Base-by-base conservation (phyloP, 495 filamentous ascomycete genomes). In the Penicillium longicatenatum region DNA sequence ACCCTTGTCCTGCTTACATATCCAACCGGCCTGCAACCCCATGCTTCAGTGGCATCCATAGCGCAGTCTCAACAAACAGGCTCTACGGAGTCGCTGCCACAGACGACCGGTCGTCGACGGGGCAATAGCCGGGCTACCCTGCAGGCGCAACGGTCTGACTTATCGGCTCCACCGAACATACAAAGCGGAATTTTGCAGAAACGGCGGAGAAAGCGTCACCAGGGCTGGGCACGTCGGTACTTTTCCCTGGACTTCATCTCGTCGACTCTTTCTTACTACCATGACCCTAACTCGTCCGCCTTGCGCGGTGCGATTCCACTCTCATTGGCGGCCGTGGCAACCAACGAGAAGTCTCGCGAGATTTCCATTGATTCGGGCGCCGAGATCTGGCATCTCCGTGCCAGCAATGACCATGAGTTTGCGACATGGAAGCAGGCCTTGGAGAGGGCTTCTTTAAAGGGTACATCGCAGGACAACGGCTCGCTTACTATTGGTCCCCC, bases 351-450 rank as follows among this genome's bases (percentile, higher is more conserved):
- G 64, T 82, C 88, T 43, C 83, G 92, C 49, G 92, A 98, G 75
- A 97, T 98, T 26, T 96, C 90, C 14, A 92, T 98, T 49, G 94
- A 98, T 65, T 98, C 95, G 0, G 94, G 94, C 0, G 92, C 93
- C 6, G 94, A 98, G 70, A 83, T 98, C 10, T 98, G 94, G 94
- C 94, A 97, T 77, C 79, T 98, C n/a, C 86, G 86, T 58, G 92
- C 93, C 21, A 81, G 79, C 24, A 93, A 89, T 60, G 81, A 84
- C 8, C 86, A 85, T 55, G 95, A 98, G 45, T 98, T 97, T 71
- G 79, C 76, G 20, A 87, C 88, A 2, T 98, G 94, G 94, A 90
- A 87, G 42, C 78, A 82, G 44, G 94, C 93, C 3, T 70, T 98
- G 29, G 92, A 98, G 69, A 84, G 80, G 59, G 93, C 93, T 7